These are phyloP conservation scores for Rhodotorula sphaerocarpa DNA, from an alignment of 768 basidiomycete species.

Conservation along the genomic window DNA sequence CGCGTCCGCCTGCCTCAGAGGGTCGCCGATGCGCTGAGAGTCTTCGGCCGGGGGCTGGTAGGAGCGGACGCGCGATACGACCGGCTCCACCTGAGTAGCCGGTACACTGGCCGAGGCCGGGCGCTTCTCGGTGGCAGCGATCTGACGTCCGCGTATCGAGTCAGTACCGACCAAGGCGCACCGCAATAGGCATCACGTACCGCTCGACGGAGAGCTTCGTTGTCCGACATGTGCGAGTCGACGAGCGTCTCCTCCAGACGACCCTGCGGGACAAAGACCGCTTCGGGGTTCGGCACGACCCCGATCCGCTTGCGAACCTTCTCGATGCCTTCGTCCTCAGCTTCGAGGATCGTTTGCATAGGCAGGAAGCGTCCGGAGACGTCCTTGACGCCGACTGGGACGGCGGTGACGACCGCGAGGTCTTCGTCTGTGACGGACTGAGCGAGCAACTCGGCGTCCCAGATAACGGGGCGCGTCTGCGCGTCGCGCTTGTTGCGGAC, in stretches of 20 bases:
- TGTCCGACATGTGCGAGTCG: constrained; percentile 27
- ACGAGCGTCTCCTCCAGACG: background rate
- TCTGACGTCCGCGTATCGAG: too few relatives aligned
- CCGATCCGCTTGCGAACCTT: constrained; percentile 12
- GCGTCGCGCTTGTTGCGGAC: constrained; percentile 52
- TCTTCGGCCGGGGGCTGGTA: constrained; percentile 15
- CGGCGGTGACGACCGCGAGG: background rate
- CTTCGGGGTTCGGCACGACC: constrained; percentile 4
- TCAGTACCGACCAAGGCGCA: too few relatives aligned
- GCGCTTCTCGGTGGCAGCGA: constrained; percentile 4
- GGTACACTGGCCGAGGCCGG: background rate
- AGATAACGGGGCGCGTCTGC: constrained; percentile 44
- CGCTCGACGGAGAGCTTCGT: constrained; percentile 21
- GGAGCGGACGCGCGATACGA: constrained; percentile 26
- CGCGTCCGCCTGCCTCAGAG: too few relatives aligned
- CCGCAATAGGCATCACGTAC: too few relatives aligned
- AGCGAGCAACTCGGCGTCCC: constrained; percentile 30
- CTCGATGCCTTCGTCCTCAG: background rate
- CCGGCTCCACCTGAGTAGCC: constrained; percentile 23
- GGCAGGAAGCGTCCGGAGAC: background rate
- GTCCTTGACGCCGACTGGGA: constrained; percentile 14
- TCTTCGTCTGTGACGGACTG: constrained; percentile 10
- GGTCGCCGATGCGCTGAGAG: too few relatives aligned
- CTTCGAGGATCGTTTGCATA: constrained; percentile 6
- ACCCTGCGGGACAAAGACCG: constrained; percentile 3